Base-by-base conservation (phyloP, 2,329 filamentous ascomycete species). In the Botrytis sinoallii region DNA sequence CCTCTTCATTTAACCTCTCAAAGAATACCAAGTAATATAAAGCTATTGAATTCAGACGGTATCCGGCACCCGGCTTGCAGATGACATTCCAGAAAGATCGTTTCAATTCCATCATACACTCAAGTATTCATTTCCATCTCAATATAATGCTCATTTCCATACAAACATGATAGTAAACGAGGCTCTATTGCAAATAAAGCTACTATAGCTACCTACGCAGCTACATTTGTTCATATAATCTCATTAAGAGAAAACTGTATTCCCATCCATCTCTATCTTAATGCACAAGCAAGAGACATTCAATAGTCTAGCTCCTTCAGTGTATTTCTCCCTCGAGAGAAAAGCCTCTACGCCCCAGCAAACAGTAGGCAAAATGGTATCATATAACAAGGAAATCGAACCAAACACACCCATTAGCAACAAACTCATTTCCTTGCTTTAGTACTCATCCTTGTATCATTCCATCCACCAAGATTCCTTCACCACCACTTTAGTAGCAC, bases 351-450 rank as follows among this genome's bases (percentile, higher is more conserved):
- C 18, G 18, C n/a, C 61, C 25, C 1, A 42, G 48, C 48, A 57
- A 68, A 68, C 40, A 4, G 16, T 22, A 57, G 38, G 38, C 25
- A 57, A 65, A 65, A 63, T 52, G 42, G 55, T 52, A 71, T 71
- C 69, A 65, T 70, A 9, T 10, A 32, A 55, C 25, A 14, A 14
- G 40, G 22, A 68, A 68, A 68, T 57, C 18, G 32, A 68, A 68
- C 22, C 48, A 57, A 68, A 32, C 9, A n/a, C 48, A 16, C 48
- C 44, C n/a, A 20, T 22, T 42, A 7, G 25, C 48, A 42, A 32
- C 12, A 16, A 4, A 8, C 9, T 18, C 18, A 12, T 10, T 29
- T 25, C 18, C 12, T 63, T 63, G 16, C 29, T n/a, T 38, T 38
- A 5, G 5, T 1, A 12, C 2, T 22, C 9, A n/a, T 40, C 18